A percentile compares a stretch with the other conserved stretches of the same genome.
These are phyloP conservation scores for Calonectria leucothoes DNA, from an alignment of 2,329 filamentous ascomycete genomes.

Conservation along the genomic window DNA sequence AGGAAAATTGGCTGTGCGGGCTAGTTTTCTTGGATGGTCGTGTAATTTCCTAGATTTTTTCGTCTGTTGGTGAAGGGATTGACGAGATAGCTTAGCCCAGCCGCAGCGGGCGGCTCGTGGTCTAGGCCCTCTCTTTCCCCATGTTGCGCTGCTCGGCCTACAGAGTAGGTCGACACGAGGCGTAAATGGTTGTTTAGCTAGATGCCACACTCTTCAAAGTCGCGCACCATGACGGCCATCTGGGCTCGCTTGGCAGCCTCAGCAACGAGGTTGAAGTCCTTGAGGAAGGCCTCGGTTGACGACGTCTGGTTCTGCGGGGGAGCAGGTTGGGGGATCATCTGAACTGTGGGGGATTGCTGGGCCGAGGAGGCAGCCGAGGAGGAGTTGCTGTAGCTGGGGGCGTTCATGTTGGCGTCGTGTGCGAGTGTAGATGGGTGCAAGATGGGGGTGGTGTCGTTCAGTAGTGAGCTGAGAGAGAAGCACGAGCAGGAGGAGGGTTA, in stretches of 20 bases:
- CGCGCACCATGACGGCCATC: slow-evolving; percentile 88
- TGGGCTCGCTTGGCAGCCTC: slow-evolving; percentile 95
- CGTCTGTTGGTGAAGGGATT: slow-evolving; percentile 1
- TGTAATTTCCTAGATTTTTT: slow-evolving; percentile 4
- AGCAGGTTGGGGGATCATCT: slow-evolving; percentile 38
- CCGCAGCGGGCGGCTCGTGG: not conserved
- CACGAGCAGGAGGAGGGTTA: not conserved
- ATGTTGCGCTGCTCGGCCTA: slow-evolving; percentile 3
- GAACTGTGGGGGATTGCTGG: slow-evolving; percentile 46
- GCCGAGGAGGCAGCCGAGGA: slow-evolving; percentile 41
- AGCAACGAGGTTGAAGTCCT: slow-evolving; percentile 86
- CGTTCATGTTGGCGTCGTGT: slow-evolving; percentile 44
- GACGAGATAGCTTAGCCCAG: not conserved
- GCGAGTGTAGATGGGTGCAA: slow-evolving; percentile 18
- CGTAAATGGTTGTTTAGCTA: slow-evolving; percentile 38
- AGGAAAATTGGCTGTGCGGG: not conserved
- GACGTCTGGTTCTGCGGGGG: slow-evolving; percentile 47
- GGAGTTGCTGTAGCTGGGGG: slow-evolving; percentile 45
- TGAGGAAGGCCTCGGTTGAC: slow-evolving; percentile 72
- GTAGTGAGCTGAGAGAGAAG: not conserved
- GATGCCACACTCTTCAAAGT: slow-evolving; percentile 80
- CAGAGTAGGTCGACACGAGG: not conserved
- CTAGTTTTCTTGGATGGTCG: not conserved
- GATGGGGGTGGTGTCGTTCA: not conserved
- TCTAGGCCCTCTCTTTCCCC: not conserved